phyloP scores from a whole-genome alignment of 495 filamentous ascomycete species.

The Staphylotrichum tortipilum region DNA sequence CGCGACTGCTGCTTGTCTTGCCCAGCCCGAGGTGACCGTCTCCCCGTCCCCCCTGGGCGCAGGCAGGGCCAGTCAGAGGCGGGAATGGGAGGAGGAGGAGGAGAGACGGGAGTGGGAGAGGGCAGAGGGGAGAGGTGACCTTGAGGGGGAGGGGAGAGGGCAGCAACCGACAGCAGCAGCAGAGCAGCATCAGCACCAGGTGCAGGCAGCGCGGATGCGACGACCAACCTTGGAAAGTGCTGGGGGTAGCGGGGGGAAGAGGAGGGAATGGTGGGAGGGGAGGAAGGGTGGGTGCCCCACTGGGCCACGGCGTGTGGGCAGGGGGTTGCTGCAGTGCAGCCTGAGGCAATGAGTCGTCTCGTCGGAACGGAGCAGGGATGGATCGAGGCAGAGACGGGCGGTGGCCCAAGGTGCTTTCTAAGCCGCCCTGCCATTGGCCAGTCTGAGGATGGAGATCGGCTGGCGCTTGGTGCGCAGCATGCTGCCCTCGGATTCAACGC shows the following conservation, averaged over 20 bases:
- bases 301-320: neutral
- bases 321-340: constrained; percentile 5
- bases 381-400: constrained; percentile 7
- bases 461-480: neutral
- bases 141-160: too few relatives aligned
- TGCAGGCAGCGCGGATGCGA: neutral
- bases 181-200: neutral
- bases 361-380: constrained; percentile 11
- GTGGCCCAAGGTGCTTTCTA: constrained; percentile 9
- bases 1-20: too few relatives aligned
- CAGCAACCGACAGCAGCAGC: neutral
- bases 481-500: neutral
- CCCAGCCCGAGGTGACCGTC: too few relatives aligned
- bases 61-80: too few relatives aligned
- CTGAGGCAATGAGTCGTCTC: constrained; percentile 15
- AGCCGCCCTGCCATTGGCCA: constrained; percentile 4
- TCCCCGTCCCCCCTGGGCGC: too few relatives aligned
- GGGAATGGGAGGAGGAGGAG: too few relatives aligned
- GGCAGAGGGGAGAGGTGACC: too few relatives aligned
- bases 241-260: too few relatives aligned
- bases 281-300: constrained; percentile 1
- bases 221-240: neutral
- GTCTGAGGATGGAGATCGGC: constrained; percentile 1
- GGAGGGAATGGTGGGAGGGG: too few relatives aligned
- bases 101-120: too few relatives aligned